Evolutionary conservation across 1,284 basidiomycete species (phyloP).

Genomic region (Ustilago nuda): DNA sequence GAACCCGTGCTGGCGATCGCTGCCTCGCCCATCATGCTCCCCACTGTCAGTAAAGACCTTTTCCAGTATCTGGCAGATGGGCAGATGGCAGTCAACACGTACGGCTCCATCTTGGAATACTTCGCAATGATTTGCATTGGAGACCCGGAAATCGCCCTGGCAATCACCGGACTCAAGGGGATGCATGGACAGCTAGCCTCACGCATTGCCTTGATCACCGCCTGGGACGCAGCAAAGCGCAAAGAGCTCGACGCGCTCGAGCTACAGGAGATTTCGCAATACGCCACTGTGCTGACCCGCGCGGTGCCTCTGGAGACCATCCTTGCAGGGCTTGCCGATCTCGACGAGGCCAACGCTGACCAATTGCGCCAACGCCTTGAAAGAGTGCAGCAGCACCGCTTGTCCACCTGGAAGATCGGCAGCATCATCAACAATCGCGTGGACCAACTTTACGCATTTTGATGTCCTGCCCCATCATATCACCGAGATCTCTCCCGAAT

Average conservation of each 20-base stretch:
- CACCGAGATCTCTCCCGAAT: conserved; percentile 18
- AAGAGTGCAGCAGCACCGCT: not conserved
- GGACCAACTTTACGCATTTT: conserved; percentile 31
- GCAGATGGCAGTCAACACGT: not conserved
- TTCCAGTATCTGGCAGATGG: too few relatives aligned
- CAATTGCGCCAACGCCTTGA: not conserved
- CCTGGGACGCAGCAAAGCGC: conserved; percentile 25
- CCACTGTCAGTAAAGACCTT: not conserved
- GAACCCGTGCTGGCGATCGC: conserved; percentile 20
- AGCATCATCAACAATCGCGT: not conserved
- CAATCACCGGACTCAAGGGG: conserved; percentile 3
- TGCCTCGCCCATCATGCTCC: conserved; percentile 18
- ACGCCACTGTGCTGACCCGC: not conserved
- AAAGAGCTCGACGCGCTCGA: not conserved
- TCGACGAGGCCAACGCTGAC: not conserved
- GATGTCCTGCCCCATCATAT: conserved; percentile 11
- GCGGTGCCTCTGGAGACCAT: conserved; percentile 8
- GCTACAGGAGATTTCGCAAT: too few relatives aligned
- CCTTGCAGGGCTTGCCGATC: not conserved
- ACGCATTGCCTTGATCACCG: conserved; percentile 13
- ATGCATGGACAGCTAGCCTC: conserved; percentile 13
- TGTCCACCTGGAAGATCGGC: not conserved
- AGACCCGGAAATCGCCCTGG: not conserved
- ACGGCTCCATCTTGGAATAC: conserved; percentile 6
- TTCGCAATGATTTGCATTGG: not conserved